Percentiles rank a stretch among this genome's conserved stretches.
phyloP scores from a whole-genome alignment of 176 grass and related monocot genomes.

The Saccharum spontaneum region DNA sequence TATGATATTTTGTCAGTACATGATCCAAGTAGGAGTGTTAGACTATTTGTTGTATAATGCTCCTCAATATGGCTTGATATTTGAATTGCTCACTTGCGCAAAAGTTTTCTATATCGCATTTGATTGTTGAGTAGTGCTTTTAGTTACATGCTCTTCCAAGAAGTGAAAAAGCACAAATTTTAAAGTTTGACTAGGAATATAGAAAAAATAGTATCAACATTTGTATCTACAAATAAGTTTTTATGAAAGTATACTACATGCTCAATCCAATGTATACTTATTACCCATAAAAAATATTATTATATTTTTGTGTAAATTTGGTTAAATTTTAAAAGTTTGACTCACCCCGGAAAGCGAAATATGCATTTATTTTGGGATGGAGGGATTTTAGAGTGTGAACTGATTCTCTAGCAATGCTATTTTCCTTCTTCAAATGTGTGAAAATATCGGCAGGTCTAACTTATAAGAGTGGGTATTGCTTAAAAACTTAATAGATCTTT shows the following conservation, averaged over 20 bases:
- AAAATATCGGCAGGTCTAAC: neutral
- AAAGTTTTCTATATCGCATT: neutral
- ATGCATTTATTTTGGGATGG: too few relatives aligned
- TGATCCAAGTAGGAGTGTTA: neutral
- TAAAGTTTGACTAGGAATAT: too few relatives aligned
- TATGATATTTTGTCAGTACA: slow-evolving; percentile 17
- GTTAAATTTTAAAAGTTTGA: too few relatives aligned
- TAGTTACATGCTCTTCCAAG: neutral
- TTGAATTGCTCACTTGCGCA: neutral
- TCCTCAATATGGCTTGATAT: neutral
- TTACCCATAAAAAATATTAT: too few relatives aligned
- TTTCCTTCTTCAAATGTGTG: neutral
- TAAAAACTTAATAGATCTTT: neutral
- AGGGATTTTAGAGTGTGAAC: neutral
- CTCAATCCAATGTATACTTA: too few relatives aligned
- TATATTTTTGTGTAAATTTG: too few relatives aligned
- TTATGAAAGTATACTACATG: too few relatives aligned
- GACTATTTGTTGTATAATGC: neutral
- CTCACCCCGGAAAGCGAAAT: too few relatives aligned
- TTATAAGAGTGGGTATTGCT: neutral
- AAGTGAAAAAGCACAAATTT: neutral
- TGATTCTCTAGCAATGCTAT: neutral
- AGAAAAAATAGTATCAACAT: too few relatives aligned
- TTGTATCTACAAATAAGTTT: too few relatives aligned
- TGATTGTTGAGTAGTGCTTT: neutral